Evolutionary conservation across 176 grass and related monocot genomes (phyloP), one percentile per base, ranked within the genome.

Genomic region (Avena atlantica): DNA sequence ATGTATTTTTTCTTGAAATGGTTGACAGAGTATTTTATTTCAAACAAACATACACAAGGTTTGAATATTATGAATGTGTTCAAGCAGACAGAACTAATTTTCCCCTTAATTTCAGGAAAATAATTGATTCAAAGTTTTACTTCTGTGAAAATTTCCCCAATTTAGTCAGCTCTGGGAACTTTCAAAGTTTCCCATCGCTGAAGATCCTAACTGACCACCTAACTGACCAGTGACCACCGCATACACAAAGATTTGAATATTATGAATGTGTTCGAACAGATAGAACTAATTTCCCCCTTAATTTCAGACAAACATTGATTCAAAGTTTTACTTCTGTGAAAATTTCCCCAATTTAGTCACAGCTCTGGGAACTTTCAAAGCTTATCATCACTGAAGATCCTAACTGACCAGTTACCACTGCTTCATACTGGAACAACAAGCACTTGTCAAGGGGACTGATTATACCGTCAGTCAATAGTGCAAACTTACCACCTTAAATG

Each of bases 181-280:
- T 77, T 44, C 34, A 80, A 73, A 49, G 12, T 12, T 51, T 68
- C 31, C 45, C n/a, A 45, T 80, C 19, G 64, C 8, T 55, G 17
- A 80, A 31, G 66, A 61, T 79, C 60, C 66, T 52, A 74, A 79
- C 20, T 73, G 45, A 52, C 14, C 12, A 14, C 60, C 66, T 52
- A 74, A 79, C 20, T 73, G 45, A 52, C 14, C 12, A 14, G n/a
- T 73, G 74, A 48, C 42, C 40, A 74, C 70, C 48, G 70, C 55
- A 31, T 31, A 31, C 31, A 31, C 31, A 31, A 68, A 37, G 59
- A 69, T 19, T 57, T 34, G 52, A 51, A 20, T 47, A 44, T 31
- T 44, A 5, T 31, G n/a, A 76, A 82, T 40, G 24, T 48, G 68
- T 23, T 48, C 12, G 4, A 79, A 56, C 55, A 49, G 20, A 56